Evolutionary conservation across 1,139 yeast genomes (phyloP).

Genomic region (Blastobotrys buckinghamii): DNA sequence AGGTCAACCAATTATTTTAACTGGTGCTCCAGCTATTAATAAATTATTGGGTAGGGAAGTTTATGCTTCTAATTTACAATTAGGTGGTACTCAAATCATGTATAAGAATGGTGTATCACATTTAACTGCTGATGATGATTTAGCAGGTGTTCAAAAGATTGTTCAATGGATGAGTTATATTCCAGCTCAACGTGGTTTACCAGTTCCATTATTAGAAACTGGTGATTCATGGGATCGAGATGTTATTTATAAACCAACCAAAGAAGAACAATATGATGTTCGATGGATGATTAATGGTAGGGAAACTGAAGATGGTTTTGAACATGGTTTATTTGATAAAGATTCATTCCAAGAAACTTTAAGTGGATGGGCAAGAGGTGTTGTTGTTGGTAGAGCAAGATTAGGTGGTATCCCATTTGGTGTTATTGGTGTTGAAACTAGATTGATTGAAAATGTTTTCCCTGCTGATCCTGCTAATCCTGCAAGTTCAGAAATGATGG

Average conservation of each 20-base stretch:
- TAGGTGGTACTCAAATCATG: conserved; percentile 99
- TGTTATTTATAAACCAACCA: conserved; percentile 71
- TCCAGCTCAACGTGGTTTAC: conserved; percentile 85
- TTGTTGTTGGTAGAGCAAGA: conserved; percentile 97
- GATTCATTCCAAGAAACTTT: conserved; percentile 95
- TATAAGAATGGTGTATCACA: conserved; percentile 97
- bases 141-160: conserved; percentile 93
- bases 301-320: conserved; percentile 62
- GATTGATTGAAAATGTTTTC: conserved; percentile 76
- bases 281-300: conserved; percentile 94
- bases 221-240: conserved; percentile 89
- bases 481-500: conserved; percentile 75
- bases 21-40: conserved; percentile 99
- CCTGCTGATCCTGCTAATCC: conserved; percentile 99
- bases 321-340: conserved; percentile 84
- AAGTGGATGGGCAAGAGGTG: conserved; percentile 98
- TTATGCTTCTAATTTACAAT: conserved; percentile 90
- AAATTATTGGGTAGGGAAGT: conserved; percentile 95
- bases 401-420: conserved; percentile 98
- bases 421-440: conserved; percentile 93
- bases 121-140: conserved; percentile 89
- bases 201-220: conserved; percentile 83
- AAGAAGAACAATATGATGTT: conserved; percentile 76
- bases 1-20: conserved; percentile 95
- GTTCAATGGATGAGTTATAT: conserved; percentile 95